Percentiles rank a stretch among this genome's conserved stretches.
These are phyloP conservation scores for Brassica carinata DNA, from an alignment of 345 rosid species.

Conservation along the genomic window DNA sequence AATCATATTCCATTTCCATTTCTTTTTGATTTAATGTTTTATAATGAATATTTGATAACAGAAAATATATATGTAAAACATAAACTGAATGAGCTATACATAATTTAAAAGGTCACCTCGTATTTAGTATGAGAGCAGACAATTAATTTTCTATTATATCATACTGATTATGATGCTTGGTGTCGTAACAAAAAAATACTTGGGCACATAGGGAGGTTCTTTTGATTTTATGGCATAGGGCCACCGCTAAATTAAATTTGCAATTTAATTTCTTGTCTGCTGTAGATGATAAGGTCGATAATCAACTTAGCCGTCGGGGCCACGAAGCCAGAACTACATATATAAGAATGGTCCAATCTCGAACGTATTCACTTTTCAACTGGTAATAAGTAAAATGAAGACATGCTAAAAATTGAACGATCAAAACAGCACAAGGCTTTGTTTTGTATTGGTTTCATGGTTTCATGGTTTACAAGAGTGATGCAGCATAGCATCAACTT, in stretches of 20 bases:
- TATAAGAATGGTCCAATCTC: constrained; percentile 11
- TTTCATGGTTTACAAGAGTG: not conserved
- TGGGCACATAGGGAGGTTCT: constrained; percentile 8
- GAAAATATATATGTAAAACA: not conserved
- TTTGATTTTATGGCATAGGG: constrained; percentile 17
- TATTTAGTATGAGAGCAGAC: not conserved
- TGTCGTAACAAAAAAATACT: not conserved
- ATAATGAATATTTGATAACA: not conserved
- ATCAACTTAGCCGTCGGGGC: constrained; percentile 27
- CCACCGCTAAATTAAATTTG: constrained; percentile 20
- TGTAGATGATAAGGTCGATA: constrained; percentile 29
- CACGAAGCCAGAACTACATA: constrained; percentile 15
- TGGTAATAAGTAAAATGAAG: not conserved
- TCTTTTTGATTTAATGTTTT: not conserved
- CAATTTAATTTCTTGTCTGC: constrained; percentile 13
- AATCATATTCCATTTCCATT: not conserved
- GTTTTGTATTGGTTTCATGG: not conserved
- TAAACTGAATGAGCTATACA: not conserved
- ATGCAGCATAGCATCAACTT: too few relatives aligned
- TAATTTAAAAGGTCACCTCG: not conserved
- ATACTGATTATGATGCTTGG: not conserved
- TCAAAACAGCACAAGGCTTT: not conserved
- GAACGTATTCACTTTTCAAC: constrained; percentile 5
- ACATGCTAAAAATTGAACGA: not conserved
- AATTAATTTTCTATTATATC: not conserved